A percentile compares a stretch with the other conserved stretches of the same genome.
Conservation (phyloP, 768 basidiomycete genomes). For the Termitomyces sp. region DNA sequence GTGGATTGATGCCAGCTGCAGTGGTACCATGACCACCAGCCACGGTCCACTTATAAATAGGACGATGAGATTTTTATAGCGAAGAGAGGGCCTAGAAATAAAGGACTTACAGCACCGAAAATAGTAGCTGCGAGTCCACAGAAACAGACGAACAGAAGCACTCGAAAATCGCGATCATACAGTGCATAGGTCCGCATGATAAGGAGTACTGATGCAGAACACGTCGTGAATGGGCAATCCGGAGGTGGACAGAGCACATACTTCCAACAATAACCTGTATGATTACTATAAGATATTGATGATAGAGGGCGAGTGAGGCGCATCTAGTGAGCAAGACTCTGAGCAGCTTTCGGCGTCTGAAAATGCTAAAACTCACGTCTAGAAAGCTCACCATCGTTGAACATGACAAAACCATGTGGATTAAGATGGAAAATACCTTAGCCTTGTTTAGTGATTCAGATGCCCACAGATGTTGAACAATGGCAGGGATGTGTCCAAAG, state of each 20-base stretch:
- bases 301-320: slow-evolving; percentile 16
- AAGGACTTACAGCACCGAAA: slow-evolving; percentile 2
- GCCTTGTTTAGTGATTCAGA: slow-evolving; percentile 17
- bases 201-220: slow-evolving; percentile 18
- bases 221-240: background rate
- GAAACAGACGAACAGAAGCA: no score
- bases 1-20: background rate
- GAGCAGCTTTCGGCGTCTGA: background rate
- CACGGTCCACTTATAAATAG: background rate
- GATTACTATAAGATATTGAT: slow-evolving; percentile 26
- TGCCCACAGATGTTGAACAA: slow-evolving; percentile 28
- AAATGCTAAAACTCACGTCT: background rate
- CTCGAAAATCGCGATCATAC: no score
- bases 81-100: background rate
- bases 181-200: no score
- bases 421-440: slow-evolving; percentile 10
- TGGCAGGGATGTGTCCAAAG: slow-evolving; percentile 20
- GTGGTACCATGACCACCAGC: background rate
- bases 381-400: background rate
- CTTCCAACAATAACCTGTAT: slow-evolving; percentile 34
- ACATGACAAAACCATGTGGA: background rate
- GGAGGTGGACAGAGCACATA: slow-evolving; percentile 13
- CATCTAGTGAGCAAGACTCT: slow-evolving; percentile 18
- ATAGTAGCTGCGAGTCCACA: slow-evolving; percentile 23
- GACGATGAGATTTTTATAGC: background rate